A percentile compares a stretch with the other conserved stretches of the same genome.
Conservation (phyloP, 2,329 filamentous ascomycete species). For the Meredithiella fracta region DNA sequence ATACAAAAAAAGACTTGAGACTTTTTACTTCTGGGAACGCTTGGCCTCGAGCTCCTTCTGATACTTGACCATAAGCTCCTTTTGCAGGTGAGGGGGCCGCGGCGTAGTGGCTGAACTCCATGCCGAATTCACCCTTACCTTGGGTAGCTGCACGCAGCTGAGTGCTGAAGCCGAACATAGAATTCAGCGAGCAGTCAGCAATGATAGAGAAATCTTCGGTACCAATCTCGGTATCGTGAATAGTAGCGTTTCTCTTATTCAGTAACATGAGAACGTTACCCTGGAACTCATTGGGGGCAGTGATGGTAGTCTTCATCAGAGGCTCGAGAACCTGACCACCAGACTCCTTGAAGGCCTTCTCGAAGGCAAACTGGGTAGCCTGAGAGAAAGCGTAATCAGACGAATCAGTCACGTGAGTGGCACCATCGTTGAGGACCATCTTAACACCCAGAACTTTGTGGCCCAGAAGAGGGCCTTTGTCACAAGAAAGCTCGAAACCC, state of each 20-base stretch:
- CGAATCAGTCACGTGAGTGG: slow-evolving; percentile 94
- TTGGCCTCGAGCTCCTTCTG: slow-evolving; percentile 42
- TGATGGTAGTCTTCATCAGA: slow-evolving; percentile 95
- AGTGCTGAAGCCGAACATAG: slow-evolving; percentile 94
- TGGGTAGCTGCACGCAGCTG: slow-evolving; percentile 86
- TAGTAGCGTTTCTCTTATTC: slow-evolving; percentile 92
- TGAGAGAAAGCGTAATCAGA: slow-evolving; percentile 92
- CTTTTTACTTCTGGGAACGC: slow-evolving; percentile 23
- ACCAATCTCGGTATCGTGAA: slow-evolving; percentile 88
- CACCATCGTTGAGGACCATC: slow-evolving; percentile 92
- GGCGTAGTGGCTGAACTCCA: slow-evolving; percentile 97
- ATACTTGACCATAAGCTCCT: slow-evolving; percentile 42
- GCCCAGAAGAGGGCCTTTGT: slow-evolving; percentile 78
- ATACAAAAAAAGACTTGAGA: background rate
- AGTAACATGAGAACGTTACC: slow-evolving; percentile 85
- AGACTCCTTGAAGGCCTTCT: slow-evolving; percentile 72
- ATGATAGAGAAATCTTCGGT: slow-evolving; percentile 84
- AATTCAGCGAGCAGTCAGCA: slow-evolving; percentile 83
- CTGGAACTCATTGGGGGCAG: slow-evolving; percentile 92
- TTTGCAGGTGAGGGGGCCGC: slow-evolving; percentile 80
- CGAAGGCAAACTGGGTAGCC: slow-evolving; percentile 91
- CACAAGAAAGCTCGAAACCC: slow-evolving; percentile 69
- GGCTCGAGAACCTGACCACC: slow-evolving; percentile 80
- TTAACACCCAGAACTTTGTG: slow-evolving; percentile 78
- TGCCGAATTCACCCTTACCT: slow-evolving; percentile 94